phyloP scores from a whole-genome alignment of 1,284 basidiomycete species.

The Sporisorium reilianum region DNA sequence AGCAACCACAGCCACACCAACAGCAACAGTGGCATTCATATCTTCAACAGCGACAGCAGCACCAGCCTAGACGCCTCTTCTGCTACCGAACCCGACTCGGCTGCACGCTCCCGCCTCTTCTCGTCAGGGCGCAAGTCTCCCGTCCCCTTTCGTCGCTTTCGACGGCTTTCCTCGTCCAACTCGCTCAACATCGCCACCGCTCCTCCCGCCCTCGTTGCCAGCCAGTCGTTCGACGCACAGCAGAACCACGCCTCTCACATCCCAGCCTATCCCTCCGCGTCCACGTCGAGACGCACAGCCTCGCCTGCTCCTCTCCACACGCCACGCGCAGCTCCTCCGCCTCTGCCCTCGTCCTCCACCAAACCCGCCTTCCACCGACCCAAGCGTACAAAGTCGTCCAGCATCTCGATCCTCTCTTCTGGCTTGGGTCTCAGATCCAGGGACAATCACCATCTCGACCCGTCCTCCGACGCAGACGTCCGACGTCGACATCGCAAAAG shows the following conservation, averaged over 20 bases:
- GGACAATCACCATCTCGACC: constrained; percentile 4
- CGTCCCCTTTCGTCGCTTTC: constrained; percentile 49
- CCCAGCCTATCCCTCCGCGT: constrained; percentile 9
- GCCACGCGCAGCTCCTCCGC: constrained; percentile 30
- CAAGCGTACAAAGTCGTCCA: constrained; percentile 45
- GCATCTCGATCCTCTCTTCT: constrained; percentile 47
- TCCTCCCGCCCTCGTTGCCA: constrained; percentile 13
- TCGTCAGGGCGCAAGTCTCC: constrained; percentile 51
- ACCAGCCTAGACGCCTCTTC: constrained; percentile 8
- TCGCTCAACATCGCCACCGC: constrained; percentile 35
- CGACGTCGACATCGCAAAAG: constrained; percentile 32
- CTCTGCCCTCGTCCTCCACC: constrained; percentile 33
- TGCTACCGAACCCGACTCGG: constrained; percentile 12
- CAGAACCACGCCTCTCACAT: constrained; percentile 7
- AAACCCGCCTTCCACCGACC: constrained; percentile 37
- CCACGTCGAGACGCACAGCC: not conserved
- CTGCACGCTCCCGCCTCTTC: constrained; percentile 29
- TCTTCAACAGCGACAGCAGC: constrained; percentile 6
- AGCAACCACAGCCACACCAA: not conserved
- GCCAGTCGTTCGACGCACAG: constrained; percentile 26
- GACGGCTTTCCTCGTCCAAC: constrained; percentile 39
- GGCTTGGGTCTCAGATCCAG: constrained; percentile 24
- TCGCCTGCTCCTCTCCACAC: constrained; percentile 19
- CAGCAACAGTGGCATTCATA: constrained; percentile 1
- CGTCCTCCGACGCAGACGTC: constrained; percentile 5